phyloP scores from a whole-genome alignment of 2,329 filamentous ascomycete genomes.

The Venturiaceae sp. region DNA sequence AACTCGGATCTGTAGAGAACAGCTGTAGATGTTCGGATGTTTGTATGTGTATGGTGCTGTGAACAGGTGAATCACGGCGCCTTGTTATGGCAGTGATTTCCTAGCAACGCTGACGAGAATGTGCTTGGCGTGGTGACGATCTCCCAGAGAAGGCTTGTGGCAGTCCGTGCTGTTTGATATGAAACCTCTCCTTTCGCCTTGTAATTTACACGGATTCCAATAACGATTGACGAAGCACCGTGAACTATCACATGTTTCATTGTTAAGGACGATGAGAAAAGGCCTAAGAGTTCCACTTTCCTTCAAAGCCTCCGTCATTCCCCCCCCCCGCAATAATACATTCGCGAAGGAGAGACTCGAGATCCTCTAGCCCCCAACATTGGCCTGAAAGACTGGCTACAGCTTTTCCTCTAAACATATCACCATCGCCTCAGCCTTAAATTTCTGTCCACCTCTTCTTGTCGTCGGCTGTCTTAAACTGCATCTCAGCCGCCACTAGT shows the following conservation, averaged over 20 bases:
- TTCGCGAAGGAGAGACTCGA: background rate
- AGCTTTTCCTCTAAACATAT: no score
- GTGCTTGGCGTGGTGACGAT: background rate
- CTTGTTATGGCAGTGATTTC: background rate
- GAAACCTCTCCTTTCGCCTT: background rate
- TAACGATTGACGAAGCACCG: no score
- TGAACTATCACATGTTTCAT: background rate
- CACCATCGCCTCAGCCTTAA: no score
- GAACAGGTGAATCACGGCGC: background rate
- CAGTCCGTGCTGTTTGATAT: background rate
- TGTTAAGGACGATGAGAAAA: background rate
- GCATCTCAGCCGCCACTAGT: background rate
- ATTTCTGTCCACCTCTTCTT: no score
- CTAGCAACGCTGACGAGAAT: background rate
- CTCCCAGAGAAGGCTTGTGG: background rate
- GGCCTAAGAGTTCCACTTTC: background rate
- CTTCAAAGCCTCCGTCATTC: background rate
- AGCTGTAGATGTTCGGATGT: background rate
- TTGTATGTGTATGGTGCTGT: background rate
- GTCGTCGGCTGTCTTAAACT: background rate
- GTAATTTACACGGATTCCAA: background rate
- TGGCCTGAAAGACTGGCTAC: no score
- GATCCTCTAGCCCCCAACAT: background rate
- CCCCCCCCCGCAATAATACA: background rate
- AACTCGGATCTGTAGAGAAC: background rate